Evolutionary conservation across 2,329 filamentous ascomycete species (phyloP), one percentile per base, ranked within the genome.

Genomic region (Neofusicoccum sp.): DNA sequence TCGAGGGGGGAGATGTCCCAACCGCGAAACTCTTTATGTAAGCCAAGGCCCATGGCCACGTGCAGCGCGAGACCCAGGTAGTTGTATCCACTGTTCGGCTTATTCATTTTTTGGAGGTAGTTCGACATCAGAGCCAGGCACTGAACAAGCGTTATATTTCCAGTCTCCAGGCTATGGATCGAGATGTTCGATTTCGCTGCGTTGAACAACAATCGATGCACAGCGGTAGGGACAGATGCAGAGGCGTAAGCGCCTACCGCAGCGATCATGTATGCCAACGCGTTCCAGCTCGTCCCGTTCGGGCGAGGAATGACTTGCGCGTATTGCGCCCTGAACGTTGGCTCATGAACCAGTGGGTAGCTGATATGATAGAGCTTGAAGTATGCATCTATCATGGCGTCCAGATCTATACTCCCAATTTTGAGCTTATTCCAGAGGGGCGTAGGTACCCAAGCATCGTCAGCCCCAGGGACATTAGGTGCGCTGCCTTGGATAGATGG

Each of bases 71-170:
- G 65, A 1, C 80, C 80, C 6, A 80, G 66, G 62, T 79, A 80
- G 51, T 79, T 81, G 70, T 78, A 82, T 7, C 79, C 79, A 6
- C 74, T 78, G 63, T 82, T 82, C 2, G 80, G 80, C 62, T 80
- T 80, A 66, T 81, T 78, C 30, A 78, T 72, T 65, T 82, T 82
- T 64, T 82, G 80, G 0, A 78, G 71, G 62, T 80, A 80, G 59
- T 81, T 81, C 60, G 78, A 78, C 64, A 81, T 71, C 49, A 82
- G 71, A 12, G 76, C 67, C 34, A 82, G 70, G 1, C 75, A 75
- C 65, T 82, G 80, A 1, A 82, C 79, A 7, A 80, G 70, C 6
- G 76, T 79, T 16, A 82, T 65, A 53, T 80, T 81, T 20, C 80
- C 80, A 26, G 75, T 77, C 61, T 82, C 80, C 34, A 82, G 73